phyloP scores from a whole-genome alignment of 2,329 filamentous ascomycete genomes.

The Colletotrichum eremochloae region DNA sequence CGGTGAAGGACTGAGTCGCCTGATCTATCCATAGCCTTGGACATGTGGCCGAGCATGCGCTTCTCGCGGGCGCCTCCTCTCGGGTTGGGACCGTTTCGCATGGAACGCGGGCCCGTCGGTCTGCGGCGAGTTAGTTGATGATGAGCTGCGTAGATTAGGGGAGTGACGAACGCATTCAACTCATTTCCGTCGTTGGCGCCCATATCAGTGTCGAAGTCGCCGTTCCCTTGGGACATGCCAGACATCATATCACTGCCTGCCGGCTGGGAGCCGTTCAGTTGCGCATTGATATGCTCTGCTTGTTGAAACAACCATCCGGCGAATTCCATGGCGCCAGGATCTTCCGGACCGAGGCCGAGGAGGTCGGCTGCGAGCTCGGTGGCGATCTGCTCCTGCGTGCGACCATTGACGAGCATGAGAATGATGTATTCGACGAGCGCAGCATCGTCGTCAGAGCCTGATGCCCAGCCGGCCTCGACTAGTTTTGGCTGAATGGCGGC shows the following conservation, averaged over 20 bases:
- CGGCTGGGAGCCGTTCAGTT: constrained; percentile 66
- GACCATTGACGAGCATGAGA: constrained; percentile 96
- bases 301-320: constrained; percentile 94
- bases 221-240: constrained; percentile 54
- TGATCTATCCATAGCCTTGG: constrained; percentile 84
- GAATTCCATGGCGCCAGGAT: constrained; percentile 85
- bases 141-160: constrained; percentile 22
- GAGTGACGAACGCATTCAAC: constrained; percentile 69
- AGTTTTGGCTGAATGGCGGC: constrained; percentile 90
- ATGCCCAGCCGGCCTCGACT: constrained; percentile 92
- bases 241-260: constrained; percentile 47
- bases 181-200: constrained; percentile 66
- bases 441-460: constrained; percentile 80
- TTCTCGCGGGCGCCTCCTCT: constrained; percentile 76
- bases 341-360: constrained; percentile 84
- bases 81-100: constrained; percentile 78
- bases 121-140: constrained; percentile 67
- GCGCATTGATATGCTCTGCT: constrained; percentile 75
- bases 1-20: constrained; percentile 84
- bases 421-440: constrained; percentile 96
- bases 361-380: constrained; percentile 90
- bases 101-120: constrained; percentile 93
- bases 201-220: constrained; percentile 80
- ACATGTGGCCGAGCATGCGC: constrained; percentile 87
- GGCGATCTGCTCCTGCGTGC: constrained; percentile 90